Conservation (phyloP, 495 filamentous ascomycete genomes). For the Hyaloscypha hepaticicola region DNA sequence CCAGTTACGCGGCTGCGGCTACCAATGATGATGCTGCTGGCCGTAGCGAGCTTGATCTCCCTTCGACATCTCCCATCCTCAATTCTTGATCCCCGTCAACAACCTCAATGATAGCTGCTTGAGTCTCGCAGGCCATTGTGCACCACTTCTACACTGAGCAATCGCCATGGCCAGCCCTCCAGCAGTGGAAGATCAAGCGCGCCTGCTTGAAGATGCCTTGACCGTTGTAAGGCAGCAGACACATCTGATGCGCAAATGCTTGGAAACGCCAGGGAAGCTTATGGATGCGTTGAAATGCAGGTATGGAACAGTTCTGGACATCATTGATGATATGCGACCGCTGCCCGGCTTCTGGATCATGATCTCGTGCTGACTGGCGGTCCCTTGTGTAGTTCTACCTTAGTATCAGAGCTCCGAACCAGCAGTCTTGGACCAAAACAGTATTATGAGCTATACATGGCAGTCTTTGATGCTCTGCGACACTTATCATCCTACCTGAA, state of each 20-base stretch:
- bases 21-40: slow-evolving; percentile 1
- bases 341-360: not conserved
- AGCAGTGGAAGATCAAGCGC: slow-evolving; percentile 84
- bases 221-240: slow-evolving; percentile 95
- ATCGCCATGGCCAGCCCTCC: slow-evolving; percentile 56
- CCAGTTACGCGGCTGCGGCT: slow-evolving; percentile 9
- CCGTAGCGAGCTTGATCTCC: slow-evolving; percentile 18
- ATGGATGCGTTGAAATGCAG: slow-evolving; percentile 99
- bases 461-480: slow-evolving; percentile 95
- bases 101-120: slow-evolving; percentile 28
- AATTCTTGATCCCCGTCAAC: slow-evolving; percentile 14
- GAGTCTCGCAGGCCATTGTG: slow-evolving; percentile 24
- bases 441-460: slow-evolving; percentile 99
- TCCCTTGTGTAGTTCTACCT: slow-evolving; percentile 68
- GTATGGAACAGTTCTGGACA: slow-evolving; percentile 47
- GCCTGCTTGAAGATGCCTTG: slow-evolving; percentile 95
- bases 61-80: slow-evolving; percentile 17
- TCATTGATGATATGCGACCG: slow-evolving; percentile 7
- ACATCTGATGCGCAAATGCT: slow-evolving; percentile 90
- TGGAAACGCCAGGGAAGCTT: slow-evolving; percentile 96
- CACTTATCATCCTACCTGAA: slow-evolving; percentile 95
- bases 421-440: slow-evolving; percentile 95
- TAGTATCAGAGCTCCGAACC: slow-evolving; percentile 95
- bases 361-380: slow-evolving; percentile 28
- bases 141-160: slow-evolving; percentile 7